Evolutionary conservation across 495 filamentous ascomycete genomes (phyloP), one percentile per base, ranked within the genome.

Genomic region (Neurospora tetraspora): DNA sequence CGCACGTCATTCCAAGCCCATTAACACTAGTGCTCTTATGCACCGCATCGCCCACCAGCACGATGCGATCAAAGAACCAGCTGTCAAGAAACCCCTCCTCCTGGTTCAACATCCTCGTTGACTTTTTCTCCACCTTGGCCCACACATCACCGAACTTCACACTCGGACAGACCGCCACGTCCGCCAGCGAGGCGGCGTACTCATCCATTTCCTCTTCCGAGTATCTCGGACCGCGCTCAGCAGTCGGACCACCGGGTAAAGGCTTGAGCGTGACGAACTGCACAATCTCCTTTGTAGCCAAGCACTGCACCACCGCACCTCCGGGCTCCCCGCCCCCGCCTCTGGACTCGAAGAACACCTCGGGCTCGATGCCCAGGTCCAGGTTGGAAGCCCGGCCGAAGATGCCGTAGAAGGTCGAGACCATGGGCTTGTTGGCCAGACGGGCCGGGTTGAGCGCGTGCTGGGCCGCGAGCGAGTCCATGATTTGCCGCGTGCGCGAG

Each of bases 21-120:
- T 61, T 61, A 1, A 61, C 53, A 34, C 53, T 61, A 0, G 53
- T 61, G 18, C 53, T 61, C 74, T 86, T 86, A 71, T 84, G 84
- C 27, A 81, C 76, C 8, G 83, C 78, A 70, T 86, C 85, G 12
- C 85, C 84, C 2, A 83, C 73, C 34, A 83, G 78, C 8, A 85
- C 81, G 53, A 85, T 74, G 20, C 84, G 77, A 18, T 77, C 81
- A 69, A 74, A 81, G 23, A 59, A 74, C 85, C 85, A 86, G 11
- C 76, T 71, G 5, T 82, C 77, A 27, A 83, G 68, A 1, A 80
- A 76, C 5, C 78, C 78, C 72, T 86, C 85, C 73, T 86, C 83
- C 8, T 85, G 70, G 8, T 71, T 72, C 18, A 80, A 74, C 73
- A 84, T 69, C n/a, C 75, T 31, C 12, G 53, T 61, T 1, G 23